These are phyloP conservation scores for Nothophytophthora sp. DNA, from an alignment of 352 stramenopile species.

Conservation along the genomic window DNA sequence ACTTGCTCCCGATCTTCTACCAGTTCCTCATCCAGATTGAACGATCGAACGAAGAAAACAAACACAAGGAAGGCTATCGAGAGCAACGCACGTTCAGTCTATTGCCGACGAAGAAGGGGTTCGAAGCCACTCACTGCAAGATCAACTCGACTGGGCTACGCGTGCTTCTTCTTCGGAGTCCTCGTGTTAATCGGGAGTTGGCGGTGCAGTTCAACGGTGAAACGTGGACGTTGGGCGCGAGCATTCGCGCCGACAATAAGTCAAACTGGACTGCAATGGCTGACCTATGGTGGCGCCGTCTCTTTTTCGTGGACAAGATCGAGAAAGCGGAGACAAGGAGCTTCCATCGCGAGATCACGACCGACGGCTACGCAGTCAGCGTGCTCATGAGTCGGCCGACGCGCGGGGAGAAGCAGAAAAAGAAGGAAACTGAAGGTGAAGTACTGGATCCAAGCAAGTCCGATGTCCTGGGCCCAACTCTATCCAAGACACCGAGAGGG, in stretches of 20 bases:
- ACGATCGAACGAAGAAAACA: conserved; percentile 3
- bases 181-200: conserved; percentile 2
- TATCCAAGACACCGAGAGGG: too few relatives aligned
- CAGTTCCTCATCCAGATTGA: conserved; percentile 6
- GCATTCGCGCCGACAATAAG: too few relatives aligned
- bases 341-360: too few relatives aligned
- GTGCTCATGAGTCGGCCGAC: conserved; percentile 5
- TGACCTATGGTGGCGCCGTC: conserved; percentile 5
- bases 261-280: too few relatives aligned
- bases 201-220: background rate
- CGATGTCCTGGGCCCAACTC: too few relatives aligned
- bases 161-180: conserved; percentile 3
- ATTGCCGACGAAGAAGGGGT: conserved; percentile 2
- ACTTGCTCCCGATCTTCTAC: too few relatives aligned
- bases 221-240: background rate
- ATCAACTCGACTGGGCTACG: conserved; percentile 1
- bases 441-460: too few relatives aligned
- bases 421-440: too few relatives aligned
- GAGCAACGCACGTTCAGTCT: conserved; percentile 5
- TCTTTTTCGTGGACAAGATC: conserved; percentile 4
- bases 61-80: background rate
- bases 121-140: too few relatives aligned
- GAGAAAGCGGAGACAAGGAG: background rate
- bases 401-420: background rate
- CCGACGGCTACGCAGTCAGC: too few relatives aligned